These are phyloP conservation scores for Eimeria falciformis DNA, from an alignment of 169 alveolate genomes.

Conservation along the genomic window DNA sequence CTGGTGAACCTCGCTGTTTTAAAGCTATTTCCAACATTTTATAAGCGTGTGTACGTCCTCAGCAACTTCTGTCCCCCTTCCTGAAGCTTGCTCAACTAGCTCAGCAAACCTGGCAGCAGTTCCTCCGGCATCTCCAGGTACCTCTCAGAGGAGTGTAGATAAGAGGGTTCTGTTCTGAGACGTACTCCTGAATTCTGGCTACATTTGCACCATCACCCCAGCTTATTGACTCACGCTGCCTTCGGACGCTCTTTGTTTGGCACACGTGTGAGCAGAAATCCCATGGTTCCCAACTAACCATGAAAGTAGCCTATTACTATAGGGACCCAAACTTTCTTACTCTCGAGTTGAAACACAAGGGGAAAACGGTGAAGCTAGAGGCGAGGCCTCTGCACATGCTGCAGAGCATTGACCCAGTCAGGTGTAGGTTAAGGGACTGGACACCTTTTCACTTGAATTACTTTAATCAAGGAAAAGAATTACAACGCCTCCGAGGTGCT, in stretches of 20 bases:
- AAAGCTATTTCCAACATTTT: too few species aligned
- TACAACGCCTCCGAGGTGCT: neutral
- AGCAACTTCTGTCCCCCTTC: slow-evolving; percentile 61
- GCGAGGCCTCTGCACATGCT: slow-evolving; percentile 60
- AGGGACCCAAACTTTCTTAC: slow-evolving; percentile 11
- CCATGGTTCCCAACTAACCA: slow-evolving; percentile 49
- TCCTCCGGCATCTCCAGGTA: slow-evolving; percentile 56
- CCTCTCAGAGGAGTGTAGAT: neutral
- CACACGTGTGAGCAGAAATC: slow-evolving; percentile 45
- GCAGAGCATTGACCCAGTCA: slow-evolving; percentile 48
- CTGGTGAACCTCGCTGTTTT: too few species aligned
- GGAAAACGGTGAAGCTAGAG: slow-evolving; percentile 19
- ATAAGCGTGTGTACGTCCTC: too few species aligned
- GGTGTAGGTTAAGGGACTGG: slow-evolving; percentile 9
- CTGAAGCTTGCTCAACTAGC: slow-evolving; percentile 44
- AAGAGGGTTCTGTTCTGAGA: neutral
- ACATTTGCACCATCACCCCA: too few species aligned
- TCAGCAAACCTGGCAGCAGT: slow-evolving; percentile 41
- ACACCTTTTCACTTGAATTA: slow-evolving; percentile 8
- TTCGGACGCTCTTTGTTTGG: too few species aligned
- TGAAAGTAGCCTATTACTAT: neutral
- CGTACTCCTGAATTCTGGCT: too few species aligned
- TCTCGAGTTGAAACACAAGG: neutral
- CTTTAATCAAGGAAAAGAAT: neutral
- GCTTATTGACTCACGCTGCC: too few species aligned